phyloP scores from a whole-genome alignment of 768 basidiomycete genomes.

The Lactifluus echinatus region DNA sequence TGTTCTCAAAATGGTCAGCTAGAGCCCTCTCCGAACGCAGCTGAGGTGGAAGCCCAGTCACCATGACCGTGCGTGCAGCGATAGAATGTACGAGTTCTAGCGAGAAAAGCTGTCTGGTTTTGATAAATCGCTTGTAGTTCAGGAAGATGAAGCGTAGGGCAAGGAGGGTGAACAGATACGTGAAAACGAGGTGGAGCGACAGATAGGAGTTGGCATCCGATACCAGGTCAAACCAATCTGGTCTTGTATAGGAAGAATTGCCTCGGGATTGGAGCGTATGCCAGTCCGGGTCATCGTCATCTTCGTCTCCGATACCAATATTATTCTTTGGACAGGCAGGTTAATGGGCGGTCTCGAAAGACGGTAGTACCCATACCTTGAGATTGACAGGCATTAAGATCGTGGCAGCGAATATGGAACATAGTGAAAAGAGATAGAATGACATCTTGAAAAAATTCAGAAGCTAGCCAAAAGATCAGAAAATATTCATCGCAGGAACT shows the following conservation, averaged over 20 bases:
- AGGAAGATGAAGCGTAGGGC: conserved; percentile 80
- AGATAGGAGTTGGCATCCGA: conserved; percentile 86
- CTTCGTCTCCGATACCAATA: conserved; percentile 53
- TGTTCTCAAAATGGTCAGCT: conserved; percentile 89
- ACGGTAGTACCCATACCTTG: conserved; percentile 45
- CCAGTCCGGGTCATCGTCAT: conserved; percentile 30
- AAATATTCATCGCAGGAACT: background rate
- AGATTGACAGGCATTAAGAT: conserved; percentile 96
- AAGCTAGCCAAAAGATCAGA: conserved; percentile 41
- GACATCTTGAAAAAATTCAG: conserved; percentile 94
- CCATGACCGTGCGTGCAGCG: conserved; percentile 86
- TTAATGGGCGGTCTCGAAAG: background rate
- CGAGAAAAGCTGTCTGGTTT: conserved; percentile 86
- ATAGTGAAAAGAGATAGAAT: conserved; percentile 83
- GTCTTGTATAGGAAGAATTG: conserved; percentile 15
- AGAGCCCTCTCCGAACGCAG: conserved; percentile 77
- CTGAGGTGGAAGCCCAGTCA: conserved; percentile 76
- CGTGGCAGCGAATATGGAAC: conserved; percentile 69
- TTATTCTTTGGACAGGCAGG: conserved; percentile 80
- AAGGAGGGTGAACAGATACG: conserved; percentile 86
- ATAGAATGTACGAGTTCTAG: conserved; percentile 93
- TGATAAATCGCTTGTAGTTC: conserved; percentile 84
- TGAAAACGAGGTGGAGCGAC: conserved; percentile 84
- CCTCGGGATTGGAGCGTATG: conserved; percentile 22
- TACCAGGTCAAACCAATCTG: conserved; percentile 80